Percentiles rank a stretch among this genome's conserved stretches.
Conservation (phyloP, 2,329 filamentous ascomycete genomes). For the Botrytis tulipae region DNA sequence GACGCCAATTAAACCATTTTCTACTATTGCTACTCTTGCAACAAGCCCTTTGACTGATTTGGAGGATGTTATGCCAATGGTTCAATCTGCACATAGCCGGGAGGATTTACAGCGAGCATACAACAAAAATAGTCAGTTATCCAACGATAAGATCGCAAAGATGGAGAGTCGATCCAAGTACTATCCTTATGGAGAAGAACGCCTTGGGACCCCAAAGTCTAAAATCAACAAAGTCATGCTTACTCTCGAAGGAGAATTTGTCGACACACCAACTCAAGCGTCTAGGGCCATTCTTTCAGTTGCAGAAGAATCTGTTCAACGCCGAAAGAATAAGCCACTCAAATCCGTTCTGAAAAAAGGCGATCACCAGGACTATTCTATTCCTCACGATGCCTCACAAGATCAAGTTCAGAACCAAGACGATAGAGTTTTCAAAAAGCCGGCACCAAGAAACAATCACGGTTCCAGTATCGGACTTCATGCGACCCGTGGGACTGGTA, state of each 20-base stretch:
- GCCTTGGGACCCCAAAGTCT: background rate
- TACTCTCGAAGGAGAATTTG: background rate
- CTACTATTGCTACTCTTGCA: background rate
- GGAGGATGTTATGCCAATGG: slow-evolving; percentile 7
- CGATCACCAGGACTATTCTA: background rate
- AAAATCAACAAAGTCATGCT: background rate
- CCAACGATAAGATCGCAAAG: background rate
- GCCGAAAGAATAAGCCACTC: slow-evolving; percentile 1
- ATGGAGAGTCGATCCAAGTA: slow-evolving; percentile 4
- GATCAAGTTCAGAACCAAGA: background rate
- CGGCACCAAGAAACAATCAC: background rate
- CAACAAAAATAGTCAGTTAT: background rate
- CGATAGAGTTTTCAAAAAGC: background rate
- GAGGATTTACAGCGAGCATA: slow-evolving; percentile 16
- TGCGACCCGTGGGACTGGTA: background rate
- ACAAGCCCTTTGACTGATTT: slow-evolving; percentile 18
- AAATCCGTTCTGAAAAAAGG: slow-evolving; percentile 25
- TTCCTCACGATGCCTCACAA: background rate
- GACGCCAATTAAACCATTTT: slow-evolving; percentile 18
- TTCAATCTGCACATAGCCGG: slow-evolving; percentile 5
- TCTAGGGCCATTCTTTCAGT: background rate
- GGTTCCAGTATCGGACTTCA: background rate
- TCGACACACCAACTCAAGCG: background rate
- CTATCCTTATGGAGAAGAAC: background rate
- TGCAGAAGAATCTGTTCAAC: slow-evolving; percentile 16